These are phyloP conservation scores for Phytophthora ohioensis DNA, from an alignment of 352 stramenopile genomes.

Conservation along the genomic window DNA sequence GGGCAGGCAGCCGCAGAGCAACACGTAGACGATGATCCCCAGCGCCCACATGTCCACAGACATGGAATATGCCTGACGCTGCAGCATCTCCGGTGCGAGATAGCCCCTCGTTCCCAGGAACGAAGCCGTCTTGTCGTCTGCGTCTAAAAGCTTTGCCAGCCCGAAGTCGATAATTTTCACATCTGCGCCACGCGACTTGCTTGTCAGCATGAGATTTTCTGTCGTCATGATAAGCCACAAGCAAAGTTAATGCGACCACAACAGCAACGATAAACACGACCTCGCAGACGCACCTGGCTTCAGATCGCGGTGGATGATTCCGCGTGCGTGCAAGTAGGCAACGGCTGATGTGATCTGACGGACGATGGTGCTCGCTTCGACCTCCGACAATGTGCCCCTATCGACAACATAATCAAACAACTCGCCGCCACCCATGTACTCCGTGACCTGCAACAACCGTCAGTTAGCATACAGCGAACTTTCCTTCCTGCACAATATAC, in stretches of 20 bases:
- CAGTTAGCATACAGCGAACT: neutral
- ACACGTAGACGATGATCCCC: conserved; percentile 98
- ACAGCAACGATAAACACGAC: neutral
- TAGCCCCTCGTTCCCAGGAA: conserved; percentile 94
- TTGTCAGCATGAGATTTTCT: conserved; percentile 90
- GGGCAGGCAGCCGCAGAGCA: conserved; percentile 97
- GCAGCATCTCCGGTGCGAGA: conserved; percentile 98
- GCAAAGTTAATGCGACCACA: conserved; percentile 5
- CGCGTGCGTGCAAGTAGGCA: conserved; percentile 90
- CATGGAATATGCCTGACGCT: conserved; percentile 97
- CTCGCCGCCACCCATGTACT: conserved; percentile 89
- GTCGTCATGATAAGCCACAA: neutral
- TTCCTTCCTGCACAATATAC: conserved; percentile 1
- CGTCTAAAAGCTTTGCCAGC: conserved; percentile 94
- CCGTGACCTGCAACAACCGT: conserved; percentile 70
- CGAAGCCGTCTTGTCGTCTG: conserved; percentile 82
- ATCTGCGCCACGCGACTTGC: conserved; percentile 74
- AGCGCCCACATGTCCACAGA: conserved; percentile 98
- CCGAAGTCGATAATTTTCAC: conserved; percentile 99
- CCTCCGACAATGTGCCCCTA: conserved; percentile 89
- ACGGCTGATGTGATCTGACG: conserved; percentile 91
- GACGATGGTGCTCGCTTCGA: conserved; percentile 88
- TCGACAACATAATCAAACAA: conserved; percentile 93
- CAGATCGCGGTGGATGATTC: conserved; percentile 90
- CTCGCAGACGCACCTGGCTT: conserved; percentile 69